These are phyloP conservation scores for Osmozyma mogii DNA, from an alignment of 805 yeast genomes.

Conservation along the genomic window DNA sequence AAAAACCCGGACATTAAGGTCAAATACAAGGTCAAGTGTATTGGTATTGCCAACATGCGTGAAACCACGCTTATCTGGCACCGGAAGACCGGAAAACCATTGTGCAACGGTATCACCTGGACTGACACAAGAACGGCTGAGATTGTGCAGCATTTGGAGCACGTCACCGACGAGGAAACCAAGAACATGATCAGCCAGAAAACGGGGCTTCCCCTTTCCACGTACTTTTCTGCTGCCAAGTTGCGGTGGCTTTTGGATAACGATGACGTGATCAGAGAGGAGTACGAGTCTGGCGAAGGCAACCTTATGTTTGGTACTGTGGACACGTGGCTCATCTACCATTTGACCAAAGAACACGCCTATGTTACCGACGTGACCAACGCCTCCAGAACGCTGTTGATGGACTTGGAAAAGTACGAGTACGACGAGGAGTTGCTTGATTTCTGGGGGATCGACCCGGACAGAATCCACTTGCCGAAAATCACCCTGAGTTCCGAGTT, in stretches of 20 bases:
- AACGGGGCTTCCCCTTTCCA: conserved; percentile 82
- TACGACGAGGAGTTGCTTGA: conserved; percentile 71
- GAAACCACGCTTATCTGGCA: conserved; percentile 92
- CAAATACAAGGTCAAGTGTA: conserved; percentile 56
- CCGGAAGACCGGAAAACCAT: conserved; percentile 70
- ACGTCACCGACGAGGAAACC: conserved; percentile 43
- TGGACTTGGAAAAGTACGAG: conserved; percentile 68
- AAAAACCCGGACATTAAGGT: conserved; percentile 40
- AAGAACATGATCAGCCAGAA: conserved; percentile 52
- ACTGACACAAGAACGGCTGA: conserved; percentile 83
- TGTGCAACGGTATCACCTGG: conserved; percentile 91
- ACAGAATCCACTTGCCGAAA: conserved; percentile 60
- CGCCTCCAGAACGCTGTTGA: conserved; percentile 85
- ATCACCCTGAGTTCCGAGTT: conserved; percentile 72
- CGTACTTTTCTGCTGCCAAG: conserved; percentile 88
- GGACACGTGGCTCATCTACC: conserved; percentile 88
- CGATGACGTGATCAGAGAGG: conserved; percentile 53
- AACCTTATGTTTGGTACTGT: conserved; percentile 86
- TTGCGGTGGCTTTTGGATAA: conserved; percentile 85
- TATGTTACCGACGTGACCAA: conserved; percentile 84
- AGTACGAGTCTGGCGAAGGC: conserved; percentile 64
- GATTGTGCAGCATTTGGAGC: conserved; percentile 56
- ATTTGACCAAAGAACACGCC: conserved; percentile 61
- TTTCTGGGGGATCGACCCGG: conserved; percentile 73
- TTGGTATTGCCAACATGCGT: conserved; percentile 94